A percentile compares a stretch with the other conserved stretches of the same genome.
Evolutionary conservation across 2,329 filamentous ascomycete species (phyloP).

Genomic region (Aspergillus viridinutans): DNA sequence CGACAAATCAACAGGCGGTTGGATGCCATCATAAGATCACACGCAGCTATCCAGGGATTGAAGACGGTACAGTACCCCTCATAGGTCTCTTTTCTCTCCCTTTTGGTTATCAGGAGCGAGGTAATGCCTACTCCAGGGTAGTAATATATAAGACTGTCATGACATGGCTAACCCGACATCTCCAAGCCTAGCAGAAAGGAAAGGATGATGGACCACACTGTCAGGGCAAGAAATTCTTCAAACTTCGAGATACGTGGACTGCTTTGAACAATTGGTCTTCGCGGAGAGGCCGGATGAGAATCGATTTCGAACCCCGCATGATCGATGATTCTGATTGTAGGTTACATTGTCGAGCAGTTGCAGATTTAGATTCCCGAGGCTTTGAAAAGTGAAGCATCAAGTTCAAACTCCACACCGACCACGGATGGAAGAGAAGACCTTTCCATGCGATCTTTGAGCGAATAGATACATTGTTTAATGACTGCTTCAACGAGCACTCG

Average conservation of each 20-base stretch:
- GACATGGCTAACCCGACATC: not conserved
- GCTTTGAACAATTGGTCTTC: not conserved
- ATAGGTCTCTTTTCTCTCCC: not conserved
- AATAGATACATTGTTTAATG: not conserved
- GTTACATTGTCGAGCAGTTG: not conserved
- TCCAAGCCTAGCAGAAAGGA: not conserved
- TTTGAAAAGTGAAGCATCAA: not conserved
- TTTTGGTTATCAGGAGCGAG: not conserved
- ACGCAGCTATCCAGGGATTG: not conserved
- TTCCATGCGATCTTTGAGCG: not conserved
- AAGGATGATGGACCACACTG: not conserved
- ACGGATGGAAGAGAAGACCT: not conserved
- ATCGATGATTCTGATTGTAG: not conserved
- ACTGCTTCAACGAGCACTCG: not conserved
- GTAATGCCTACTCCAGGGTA: not conserved
- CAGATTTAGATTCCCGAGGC: not conserved
- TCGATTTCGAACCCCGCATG: not conserved
- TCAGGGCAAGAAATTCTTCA: not conserved
- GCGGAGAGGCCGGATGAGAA: not conserved
- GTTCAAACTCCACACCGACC: not conserved
- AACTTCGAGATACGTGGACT: not conserved
- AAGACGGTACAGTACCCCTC: not conserved
- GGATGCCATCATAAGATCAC: not conserved
- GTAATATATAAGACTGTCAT: not conserved
- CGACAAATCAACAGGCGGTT: not conserved